These are phyloP conservation scores for Mastigamoeba balamuthi DNA, from an alignment of 78 protist genomes.

Conservation along the genomic window DNA sequence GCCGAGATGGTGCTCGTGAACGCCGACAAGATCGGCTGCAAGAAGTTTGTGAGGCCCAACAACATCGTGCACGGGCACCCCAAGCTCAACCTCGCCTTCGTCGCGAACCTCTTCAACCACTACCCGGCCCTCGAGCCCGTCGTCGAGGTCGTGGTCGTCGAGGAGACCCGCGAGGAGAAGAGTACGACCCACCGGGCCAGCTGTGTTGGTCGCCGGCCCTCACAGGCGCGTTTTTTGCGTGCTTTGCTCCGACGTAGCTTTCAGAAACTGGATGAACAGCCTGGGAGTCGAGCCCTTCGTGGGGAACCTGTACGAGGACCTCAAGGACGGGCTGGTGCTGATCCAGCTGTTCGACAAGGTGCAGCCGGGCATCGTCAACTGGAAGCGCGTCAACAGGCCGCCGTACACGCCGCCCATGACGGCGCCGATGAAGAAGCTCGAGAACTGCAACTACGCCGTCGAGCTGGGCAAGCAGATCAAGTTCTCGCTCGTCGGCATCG, in stretches of 20 bases:
- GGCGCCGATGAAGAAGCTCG: conserved; percentile 49
- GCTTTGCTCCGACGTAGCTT: conserved; percentile 47
- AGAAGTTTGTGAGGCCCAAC: conserved; percentile 56
- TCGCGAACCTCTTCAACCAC: conserved; percentile 88
- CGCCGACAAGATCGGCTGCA: conserved; percentile 80
- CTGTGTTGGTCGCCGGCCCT: background rate
- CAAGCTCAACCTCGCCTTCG: conserved; percentile 87
- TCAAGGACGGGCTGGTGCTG: conserved; percentile 72
- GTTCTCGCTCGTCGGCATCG: conserved; percentile 55
- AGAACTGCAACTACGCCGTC: conserved; percentile 67
- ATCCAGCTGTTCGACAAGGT: conserved; percentile 78
- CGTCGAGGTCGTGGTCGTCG: conserved; percentile 44
- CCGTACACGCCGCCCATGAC: conserved; percentile 47
- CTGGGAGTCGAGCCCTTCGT: conserved; percentile 80
- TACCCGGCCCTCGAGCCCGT: conserved; percentile 70
- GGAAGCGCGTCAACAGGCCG: conserved; percentile 48
- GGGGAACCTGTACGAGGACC: conserved; percentile 70
- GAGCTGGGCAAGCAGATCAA: conserved; percentile 20
- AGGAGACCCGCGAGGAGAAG: conserved; percentile 85
- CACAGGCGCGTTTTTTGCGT: background rate
- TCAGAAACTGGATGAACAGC: conserved; percentile 86
- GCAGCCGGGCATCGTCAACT: conserved; percentile 71
- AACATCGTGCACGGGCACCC: conserved; percentile 76
- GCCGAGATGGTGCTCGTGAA: conserved; percentile 65
- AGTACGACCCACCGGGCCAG: conserved; percentile 1